Conservation (phyloP, 2,329 filamentous ascomycete species). For the Trichoderma simmonsii region DNA sequence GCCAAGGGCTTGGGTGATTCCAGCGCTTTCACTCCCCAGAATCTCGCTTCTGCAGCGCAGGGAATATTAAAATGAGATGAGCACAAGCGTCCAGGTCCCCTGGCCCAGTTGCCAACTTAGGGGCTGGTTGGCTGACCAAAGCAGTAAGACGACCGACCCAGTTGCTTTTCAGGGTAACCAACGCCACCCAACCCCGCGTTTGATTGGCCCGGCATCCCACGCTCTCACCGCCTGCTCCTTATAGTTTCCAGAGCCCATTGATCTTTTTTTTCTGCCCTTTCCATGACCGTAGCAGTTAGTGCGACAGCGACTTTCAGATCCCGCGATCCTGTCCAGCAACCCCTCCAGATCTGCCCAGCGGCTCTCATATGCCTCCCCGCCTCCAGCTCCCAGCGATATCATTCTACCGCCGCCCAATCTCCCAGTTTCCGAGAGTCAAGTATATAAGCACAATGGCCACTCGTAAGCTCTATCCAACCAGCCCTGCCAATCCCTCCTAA, state of each 20-base stretch:
- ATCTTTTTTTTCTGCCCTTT: background rate
- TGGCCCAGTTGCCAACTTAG: background rate
- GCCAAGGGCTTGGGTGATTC: background rate
- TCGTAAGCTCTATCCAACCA: slow-evolving; percentile 17
- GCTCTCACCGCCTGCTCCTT: slow-evolving; percentile 12
- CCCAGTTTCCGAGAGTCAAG: background rate
- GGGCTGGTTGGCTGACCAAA: background rate
- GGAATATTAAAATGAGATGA: slow-evolving; percentile 17
- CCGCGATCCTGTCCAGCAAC: background rate
- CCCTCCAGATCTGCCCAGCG: slow-evolving; percentile 5
- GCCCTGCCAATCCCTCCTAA: background rate
- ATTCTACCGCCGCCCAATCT: background rate
- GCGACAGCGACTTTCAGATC: background rate
- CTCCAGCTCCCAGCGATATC: slow-evolving; percentile 17
- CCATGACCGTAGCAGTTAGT: background rate
- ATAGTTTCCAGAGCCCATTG: background rate
- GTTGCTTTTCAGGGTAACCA: slow-evolving; percentile 7
- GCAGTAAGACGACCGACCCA: background rate
- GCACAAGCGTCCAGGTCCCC: background rate
- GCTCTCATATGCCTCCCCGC: slow-evolving; percentile 17
- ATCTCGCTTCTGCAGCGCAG: slow-evolving; percentile 9
- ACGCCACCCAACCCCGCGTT: background rate
- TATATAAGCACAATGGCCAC: slow-evolving; percentile 24
- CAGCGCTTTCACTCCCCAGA: background rate
- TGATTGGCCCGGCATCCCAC: slow-evolving; percentile 1